Evolutionary conservation across 1,284 basidiomycete genomes (phyloP), one percentile per base, ranked within the genome.

Genomic region (Cryptococcus depauperatus): DNA sequence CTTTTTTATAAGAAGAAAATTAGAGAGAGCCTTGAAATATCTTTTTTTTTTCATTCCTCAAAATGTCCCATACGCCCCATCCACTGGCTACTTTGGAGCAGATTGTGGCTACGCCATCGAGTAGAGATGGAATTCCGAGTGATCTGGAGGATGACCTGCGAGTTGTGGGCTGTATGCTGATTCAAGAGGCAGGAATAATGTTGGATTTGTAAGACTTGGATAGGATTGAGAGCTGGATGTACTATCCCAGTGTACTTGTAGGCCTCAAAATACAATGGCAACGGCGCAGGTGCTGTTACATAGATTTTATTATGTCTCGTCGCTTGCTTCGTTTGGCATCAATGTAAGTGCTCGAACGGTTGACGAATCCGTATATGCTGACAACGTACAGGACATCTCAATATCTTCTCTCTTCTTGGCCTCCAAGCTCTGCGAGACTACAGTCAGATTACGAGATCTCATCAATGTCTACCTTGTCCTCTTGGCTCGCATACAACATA

Each of bases 271-370:
- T 34, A 91, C 91, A 6, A 87, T 95, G 58, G 90, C 93, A 4
- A 89, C 90, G 0, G 95, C 95, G 0, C 92, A 97, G 65, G 89
- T 97, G 32, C 73, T 99, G 4, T 93, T 93, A 65, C 93, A 98
- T 55, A 77, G 93, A 25, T 99, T 98, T 75, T 98, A 84, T 85
- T 97, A 82, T 72, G 88, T 95, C 14, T 84, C 85, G 4, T 95
- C 91, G 3, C 81, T 98, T 80, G 83, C 84, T 61, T 84, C 90
- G 50, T 99, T 93, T 66, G 82, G 87, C 22, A 82, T 95, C 48
- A 83, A 82, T 55, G 91, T 93, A 59, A 69, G 81, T 75, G 22
- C 30, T 39, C 19, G 27, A 9, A n/a, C n/a, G 11, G 23, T 26
- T 34, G 3, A 18, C 25, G 21, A 8, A 16, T 11, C 29, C n/a